phyloP scores from a whole-genome alignment of 192 early-diverging fungal species.

The Coemansia sp. region DNA sequence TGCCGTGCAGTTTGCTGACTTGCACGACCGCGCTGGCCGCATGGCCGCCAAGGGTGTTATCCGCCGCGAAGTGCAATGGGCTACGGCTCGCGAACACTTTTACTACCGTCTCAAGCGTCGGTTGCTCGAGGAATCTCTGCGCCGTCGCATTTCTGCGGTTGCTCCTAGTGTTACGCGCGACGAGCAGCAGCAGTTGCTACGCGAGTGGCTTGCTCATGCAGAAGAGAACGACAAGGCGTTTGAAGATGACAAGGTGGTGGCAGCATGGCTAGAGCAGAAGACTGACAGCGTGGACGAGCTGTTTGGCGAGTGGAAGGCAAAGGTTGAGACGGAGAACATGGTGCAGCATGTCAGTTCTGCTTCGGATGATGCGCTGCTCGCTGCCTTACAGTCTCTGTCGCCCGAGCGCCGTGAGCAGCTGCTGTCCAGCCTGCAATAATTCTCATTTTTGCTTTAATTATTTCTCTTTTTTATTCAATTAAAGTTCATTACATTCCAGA shows the following conservation, averaged over 20 bases:
- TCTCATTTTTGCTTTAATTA: slow-evolving; percentile 3
- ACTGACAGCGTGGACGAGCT: background rate
- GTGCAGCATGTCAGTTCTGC: slow-evolving; percentile 10
- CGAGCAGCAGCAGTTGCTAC: slow-evolving; percentile 55
- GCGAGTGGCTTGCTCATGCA: slow-evolving; percentile 62
- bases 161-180: slow-evolving; percentile 40
- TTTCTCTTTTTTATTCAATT: slow-evolving; percentile 6
- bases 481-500: no score
- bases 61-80: slow-evolving; percentile 76
- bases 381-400: slow-evolving; percentile 36
- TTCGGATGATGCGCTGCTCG: slow-evolving; percentile 40
- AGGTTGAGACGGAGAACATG: slow-evolving; percentile 8
- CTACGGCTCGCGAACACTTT: slow-evolving; percentile 79
- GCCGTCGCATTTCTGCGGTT: slow-evolving; percentile 57
- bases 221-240: slow-evolving; percentile 41
- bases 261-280: slow-evolving; percentile 62
- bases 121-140: slow-evolving; percentile 76
- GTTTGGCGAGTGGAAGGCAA: slow-evolving; percentile 16
- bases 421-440: slow-evolving; percentile 27
- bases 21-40: slow-evolving; percentile 93
- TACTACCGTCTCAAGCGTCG: slow-evolving; percentile 89
- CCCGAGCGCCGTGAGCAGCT: slow-evolving; percentile 44
- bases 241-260: slow-evolving; percentile 60
- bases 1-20: slow-evolving; percentile 94
- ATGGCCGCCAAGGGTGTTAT: slow-evolving; percentile 95